Evolutionary conservation across 179 eudicot species (phyloP), one percentile per base, ranked within the genome.

Genomic region (Amaranthus tricolor): DNA sequence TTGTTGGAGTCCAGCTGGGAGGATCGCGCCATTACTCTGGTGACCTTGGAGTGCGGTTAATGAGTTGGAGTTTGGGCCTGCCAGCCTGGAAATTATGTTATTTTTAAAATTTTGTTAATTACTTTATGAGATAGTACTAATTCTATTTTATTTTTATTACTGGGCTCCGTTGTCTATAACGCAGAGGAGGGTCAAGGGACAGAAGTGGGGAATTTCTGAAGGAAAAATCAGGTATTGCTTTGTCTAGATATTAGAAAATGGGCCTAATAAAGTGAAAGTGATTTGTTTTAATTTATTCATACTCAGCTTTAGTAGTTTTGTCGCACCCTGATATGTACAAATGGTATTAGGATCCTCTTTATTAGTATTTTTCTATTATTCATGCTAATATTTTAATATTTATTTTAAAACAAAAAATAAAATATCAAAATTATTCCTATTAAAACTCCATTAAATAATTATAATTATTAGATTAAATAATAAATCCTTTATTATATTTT

Each of bases 1-100:
- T n/a, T 13, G 20, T 59, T 72, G 75, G 75, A 72, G 56, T 59
- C 68, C 74, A 76, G 78, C 74, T 76, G 73, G 74, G 50, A 7
- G 58, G 45, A 47, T 20, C 19, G 24, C 51, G 56, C 79, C 65
- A 74, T 60, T 72, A 61, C 45, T 43, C 4, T 31, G 43, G 40
- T 65, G 48, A 17, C 74, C 53, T 70, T 47, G 69, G 45, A 68
- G 62, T 76, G 68, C 55, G 68, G 53, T 52, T 52, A 51, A 52
- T 61, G 74, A 51, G 51, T 69, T 69, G 69, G 62, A 51, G 17
- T 69, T 69, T 76, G 79, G 59, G 66, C 56, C 73, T 31, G 72
- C 66, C 73, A 67, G 51, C 61, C 79, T 69, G 73, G 78, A 75
- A 21, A 47, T 68, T 53, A 31, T 31, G 40, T 9, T 7, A 7